Percentiles rank a stretch among this genome's conserved stretches.
phyloP scores from a whole-genome alignment of 2,329 filamentous ascomycete genomes.

The Cladosporium halotolerans region DNA sequence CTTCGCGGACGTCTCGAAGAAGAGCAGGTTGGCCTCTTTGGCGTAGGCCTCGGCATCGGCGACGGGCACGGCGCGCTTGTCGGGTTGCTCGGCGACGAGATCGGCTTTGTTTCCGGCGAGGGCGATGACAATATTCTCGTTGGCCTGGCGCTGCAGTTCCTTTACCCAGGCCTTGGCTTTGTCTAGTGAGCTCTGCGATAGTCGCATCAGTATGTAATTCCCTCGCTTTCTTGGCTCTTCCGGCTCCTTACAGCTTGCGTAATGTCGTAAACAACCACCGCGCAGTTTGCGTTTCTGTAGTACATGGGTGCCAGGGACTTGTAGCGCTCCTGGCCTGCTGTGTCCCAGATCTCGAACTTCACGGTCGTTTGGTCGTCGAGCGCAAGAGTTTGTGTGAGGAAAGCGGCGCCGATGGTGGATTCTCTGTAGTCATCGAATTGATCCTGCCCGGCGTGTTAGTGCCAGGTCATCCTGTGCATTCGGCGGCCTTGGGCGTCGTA shows the following conservation, averaged over 20 bases:
- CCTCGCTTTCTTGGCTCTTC: neutral
- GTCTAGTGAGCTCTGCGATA: conserved; percentile 76
- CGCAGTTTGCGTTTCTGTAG: conserved; percentile 98
- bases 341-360: conserved; percentile 99
- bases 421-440: conserved; percentile 99
- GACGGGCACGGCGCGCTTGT: conserved; percentile 86
- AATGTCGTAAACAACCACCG: conserved; percentile 98
- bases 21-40: conserved; percentile 83
- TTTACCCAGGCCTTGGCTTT: conserved; percentile 99
- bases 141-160: conserved; percentile 95
- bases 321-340: conserved; percentile 95
- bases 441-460: conserved; percentile 55
- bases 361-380: conserved; percentile 97
- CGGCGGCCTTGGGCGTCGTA: conserved; percentile 35
- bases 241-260: conserved; percentile 81
- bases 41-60: conserved; percentile 94
- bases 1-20: conserved; percentile 98
- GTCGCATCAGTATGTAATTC: conserved; percentile 18
- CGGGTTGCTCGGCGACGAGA: conserved; percentile 86
- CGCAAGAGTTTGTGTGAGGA: conserved; percentile 97
- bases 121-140: conserved; percentile 99
- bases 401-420: conserved; percentile 96
- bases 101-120: conserved; percentile 97
- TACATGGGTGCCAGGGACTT: conserved; percentile 99
- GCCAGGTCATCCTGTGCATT: too few relatives aligned